phyloP scores from a whole-genome alignment of 2,329 filamentous ascomycete species.

The Leptographium galeiforme region DNA sequence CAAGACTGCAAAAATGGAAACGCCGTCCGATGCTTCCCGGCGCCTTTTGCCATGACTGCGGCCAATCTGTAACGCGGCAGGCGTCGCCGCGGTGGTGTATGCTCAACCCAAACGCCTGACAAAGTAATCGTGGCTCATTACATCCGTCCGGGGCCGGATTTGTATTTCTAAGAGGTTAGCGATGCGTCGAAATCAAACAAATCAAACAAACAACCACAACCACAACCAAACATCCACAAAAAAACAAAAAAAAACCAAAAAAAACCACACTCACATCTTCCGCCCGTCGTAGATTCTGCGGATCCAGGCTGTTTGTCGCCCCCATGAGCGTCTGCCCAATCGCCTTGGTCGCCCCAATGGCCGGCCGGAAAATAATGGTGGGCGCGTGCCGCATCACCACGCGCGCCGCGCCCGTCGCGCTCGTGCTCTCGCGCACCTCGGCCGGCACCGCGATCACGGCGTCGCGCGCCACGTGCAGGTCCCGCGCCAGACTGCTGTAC shows the following conservation, averaged over 20 bases:
- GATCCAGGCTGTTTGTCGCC: constrained; percentile 83
- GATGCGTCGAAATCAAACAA: not conserved
- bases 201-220: no score
- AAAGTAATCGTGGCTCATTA: not conserved
- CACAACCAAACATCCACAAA: not conserved
- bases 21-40: not conserved
- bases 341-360: constrained; percentile 79
- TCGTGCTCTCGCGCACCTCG: constrained; percentile 77
- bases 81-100: not conserved
- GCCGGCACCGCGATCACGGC: constrained; percentile 90
- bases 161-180: constrained; percentile 12
- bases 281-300: constrained; percentile 62
- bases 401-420: constrained; percentile 64
- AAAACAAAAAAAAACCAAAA: constrained; percentile 49
- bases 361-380: constrained; percentile 83
- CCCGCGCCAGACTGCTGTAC: constrained; percentile 68
- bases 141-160: constrained; percentile 9
- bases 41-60: not conserved
- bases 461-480: constrained; percentile 75
- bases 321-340: constrained; percentile 83
- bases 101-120: no score
- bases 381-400: constrained; percentile 72
- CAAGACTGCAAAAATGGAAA: not conserved
- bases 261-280: constrained; percentile 65
- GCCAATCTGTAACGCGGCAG: not conserved